Percentiles rank a stretch among this genome's conserved stretches.
Conservation (phyloP, 2,329 filamentous ascomycete species). For the Drechslera avenae region DNA sequence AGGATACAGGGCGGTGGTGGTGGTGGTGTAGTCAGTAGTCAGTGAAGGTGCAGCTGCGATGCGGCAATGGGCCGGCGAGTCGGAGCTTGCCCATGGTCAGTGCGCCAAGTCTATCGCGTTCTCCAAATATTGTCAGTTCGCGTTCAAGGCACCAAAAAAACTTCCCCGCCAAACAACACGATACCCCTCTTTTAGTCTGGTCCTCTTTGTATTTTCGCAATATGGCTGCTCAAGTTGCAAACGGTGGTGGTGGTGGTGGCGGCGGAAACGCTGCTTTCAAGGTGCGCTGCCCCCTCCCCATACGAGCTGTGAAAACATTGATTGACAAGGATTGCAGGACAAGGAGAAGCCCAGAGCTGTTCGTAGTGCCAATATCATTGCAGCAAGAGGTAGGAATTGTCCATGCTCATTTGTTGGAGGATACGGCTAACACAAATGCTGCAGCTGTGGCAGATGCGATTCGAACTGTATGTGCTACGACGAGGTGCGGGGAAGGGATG, state of each 20-base stretch:
- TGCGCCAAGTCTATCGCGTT: slow-evolving; percentile 24
- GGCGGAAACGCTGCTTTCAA: slow-evolving; percentile 70
- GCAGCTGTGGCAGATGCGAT: slow-evolving; percentile 96
- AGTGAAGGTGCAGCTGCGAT: slow-evolving; percentile 27
- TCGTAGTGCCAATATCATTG: slow-evolving; percentile 93
- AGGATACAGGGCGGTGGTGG: slow-evolving; percentile 6
- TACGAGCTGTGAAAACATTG: slow-evolving; percentile 32
- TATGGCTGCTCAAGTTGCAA: slow-evolving; percentile 44
- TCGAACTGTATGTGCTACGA: slow-evolving; percentile 67
- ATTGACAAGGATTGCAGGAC: slow-evolving; percentile 59
- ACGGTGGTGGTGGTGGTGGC: slow-evolving; percentile 49
- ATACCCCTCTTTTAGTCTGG: slow-evolving; percentile 26
- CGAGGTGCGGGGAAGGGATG: slow-evolving; percentile 24
- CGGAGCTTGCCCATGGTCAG: slow-evolving; percentile 15
- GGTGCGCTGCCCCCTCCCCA: slow-evolving; percentile 45
- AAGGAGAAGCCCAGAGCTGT: slow-evolving; percentile 99
- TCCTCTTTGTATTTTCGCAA: slow-evolving; percentile 19
- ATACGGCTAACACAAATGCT: slow-evolving; percentile 26
- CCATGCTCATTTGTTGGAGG: slow-evolving; percentile 22
- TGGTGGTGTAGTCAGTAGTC: slow-evolving; percentile 23
- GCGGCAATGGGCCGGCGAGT: slow-evolving; percentile 29
- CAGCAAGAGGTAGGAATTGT: slow-evolving; percentile 76
- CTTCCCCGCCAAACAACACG: slow-evolving; percentile 27
- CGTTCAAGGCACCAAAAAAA: slow-evolving; percentile 32
- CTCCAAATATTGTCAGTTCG: slow-evolving; percentile 33